Base-by-base conservation (phyloP, 1,139 yeast species). In the Candida glucosophila region DNA sequence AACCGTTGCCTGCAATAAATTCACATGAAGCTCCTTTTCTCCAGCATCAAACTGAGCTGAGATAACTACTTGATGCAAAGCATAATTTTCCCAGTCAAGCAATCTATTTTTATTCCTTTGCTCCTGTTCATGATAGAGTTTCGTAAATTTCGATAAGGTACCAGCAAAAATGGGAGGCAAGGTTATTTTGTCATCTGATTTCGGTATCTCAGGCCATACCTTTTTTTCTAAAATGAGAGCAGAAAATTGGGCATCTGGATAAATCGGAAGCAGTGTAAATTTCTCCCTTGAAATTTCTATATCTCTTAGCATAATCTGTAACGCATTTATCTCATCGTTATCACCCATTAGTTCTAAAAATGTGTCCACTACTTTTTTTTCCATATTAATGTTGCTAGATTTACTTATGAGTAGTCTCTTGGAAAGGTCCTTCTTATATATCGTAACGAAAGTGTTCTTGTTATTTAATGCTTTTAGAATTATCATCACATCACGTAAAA, bases 171-270 rank as follows among this genome's bases (percentile, higher is more conserved):
- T 23, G 0, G 24, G 13, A 0, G 55, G 51, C 20, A 55, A 24
- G 6, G 23, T 33, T 5, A 50, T 28, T 2, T 41, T 43, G 1
- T 36, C 24, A 11, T 45, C 51, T 17, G 33, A 39, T 14, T 47
- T 47, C 3, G 69, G 67, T 7, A 61, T 47, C 19, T 56, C 67
- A 0, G 69, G 67, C 71, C 71, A 64, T 25, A 46, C 38, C 19
- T 49, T 45, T 34, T 51, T 51, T 27, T 55, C 58, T 22, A 64
- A 45, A 2, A 63, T 41, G 23, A 59, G 34, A 0, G 62, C 60
- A 19, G 33, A 41, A 33, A 63, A 61, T 6, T 49, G 55, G n/a
- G 49, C 28, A 1, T 25, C 12, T 17, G 20, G 9, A 17, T 23
- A 20, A n/a, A 27, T 30, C 6, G 31, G 29, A 3, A 42, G 30